Percentiles rank a stretch among this genome's conserved stretches.
These are phyloP conservation scores for Alternaria angustiovoidea DNA, from an alignment of 2,329 filamentous ascomycete species.

Conservation along the genomic window DNA sequence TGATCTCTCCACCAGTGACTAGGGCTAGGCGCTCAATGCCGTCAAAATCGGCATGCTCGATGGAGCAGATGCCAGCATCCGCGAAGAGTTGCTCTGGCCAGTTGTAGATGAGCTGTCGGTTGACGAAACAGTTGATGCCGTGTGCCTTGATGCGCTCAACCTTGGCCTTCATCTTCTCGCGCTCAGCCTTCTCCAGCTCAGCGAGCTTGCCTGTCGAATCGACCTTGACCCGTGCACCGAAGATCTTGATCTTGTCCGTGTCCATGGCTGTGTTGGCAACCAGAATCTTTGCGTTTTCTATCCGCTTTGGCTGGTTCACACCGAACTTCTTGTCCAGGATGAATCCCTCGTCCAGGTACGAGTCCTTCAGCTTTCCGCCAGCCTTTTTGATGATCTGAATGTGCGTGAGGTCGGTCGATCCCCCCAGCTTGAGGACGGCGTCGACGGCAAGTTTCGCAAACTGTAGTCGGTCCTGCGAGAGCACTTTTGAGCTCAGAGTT, in stretches of 20 bases:
- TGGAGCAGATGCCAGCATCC: constrained; percentile 96
- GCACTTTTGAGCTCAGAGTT: constrained; percentile 95
- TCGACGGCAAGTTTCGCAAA: constrained; percentile 91
- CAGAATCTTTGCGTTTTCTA: constrained; percentile 98
- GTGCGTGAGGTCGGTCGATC: constrained; percentile 91
- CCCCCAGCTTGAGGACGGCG: constrained; percentile 87
- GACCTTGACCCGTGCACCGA: constrained; percentile 96
- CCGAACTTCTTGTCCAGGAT: constrained; percentile 99
- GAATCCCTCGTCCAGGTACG: constrained; percentile 97
- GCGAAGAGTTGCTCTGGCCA: constrained; percentile 99
- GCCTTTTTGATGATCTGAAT: constrained; percentile 99
- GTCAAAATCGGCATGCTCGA: constrained; percentile 98
- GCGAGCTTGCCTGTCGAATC: constrained; percentile 95
- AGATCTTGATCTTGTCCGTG: constrained; percentile 99
- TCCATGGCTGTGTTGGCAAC: constrained; percentile 99
- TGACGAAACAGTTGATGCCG: constrained; percentile 99
- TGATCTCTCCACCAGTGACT: constrained; percentile 96
- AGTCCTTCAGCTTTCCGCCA: constrained; percentile 95
- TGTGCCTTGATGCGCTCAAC: constrained; percentile 99
- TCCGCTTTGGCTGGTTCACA: constrained; percentile 95
- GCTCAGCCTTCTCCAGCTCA: constrained; percentile 97
- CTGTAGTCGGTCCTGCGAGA: constrained; percentile 91
- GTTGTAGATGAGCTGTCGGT: constrained; percentile 99
- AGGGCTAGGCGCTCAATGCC: constrained; percentile 94
- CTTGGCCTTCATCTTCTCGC: constrained; percentile 99